These are phyloP conservation scores for Talaromyces sp. DNA, from an alignment of 2,329 filamentous ascomycete species.

Conservation along the genomic window DNA sequence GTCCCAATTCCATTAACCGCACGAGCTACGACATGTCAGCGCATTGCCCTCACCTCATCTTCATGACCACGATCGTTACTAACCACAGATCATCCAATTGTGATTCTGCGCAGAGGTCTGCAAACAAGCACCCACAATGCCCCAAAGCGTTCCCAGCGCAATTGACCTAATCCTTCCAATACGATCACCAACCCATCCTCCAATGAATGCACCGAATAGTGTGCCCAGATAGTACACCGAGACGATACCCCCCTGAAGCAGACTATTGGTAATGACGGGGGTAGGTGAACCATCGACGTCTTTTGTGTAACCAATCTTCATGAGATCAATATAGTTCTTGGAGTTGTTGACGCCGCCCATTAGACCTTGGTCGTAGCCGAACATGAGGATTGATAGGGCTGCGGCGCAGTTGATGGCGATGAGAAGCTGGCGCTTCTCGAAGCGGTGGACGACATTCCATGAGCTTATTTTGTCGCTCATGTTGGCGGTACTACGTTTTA, in stretches of 20 bases:
- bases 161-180: slow-evolving; percentile 63
- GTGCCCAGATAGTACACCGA: slow-evolving; percentile 59
- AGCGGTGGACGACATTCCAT: slow-evolving; percentile 51
- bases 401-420: slow-evolving; percentile 62
- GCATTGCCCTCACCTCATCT: not conserved
- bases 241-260: slow-evolving; percentile 63
- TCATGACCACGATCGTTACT: slow-evolving; percentile 23
- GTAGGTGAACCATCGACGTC: slow-evolving; percentile 41
- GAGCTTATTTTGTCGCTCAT: slow-evolving; percentile 40
- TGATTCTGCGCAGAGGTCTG: slow-evolving; percentile 65
- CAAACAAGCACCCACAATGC: slow-evolving; percentile 58
- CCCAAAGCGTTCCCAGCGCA: slow-evolving; percentile 57
- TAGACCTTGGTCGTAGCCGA: slow-evolving; percentile 56
- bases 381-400: slow-evolving; percentile 66
- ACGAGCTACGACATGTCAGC: slow-evolving; percentile 41
- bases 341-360: slow-evolving; percentile 65
- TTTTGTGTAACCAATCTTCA: slow-evolving; percentile 62
- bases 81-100: slow-evolving; percentile 67
- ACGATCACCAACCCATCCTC: slow-evolving; percentile 62
- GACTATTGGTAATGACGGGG: slow-evolving; percentile 56
- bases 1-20: slow-evolving; percentile 64
- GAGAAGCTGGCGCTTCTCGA: slow-evolving; percentile 56
- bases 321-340: slow-evolving; percentile 60
- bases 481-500: slow-evolving; percentile 12
- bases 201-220: slow-evolving; percentile 59